phyloP scores from a whole-genome alignment of 2,329 filamentous ascomycete species.

The Penicillium sp. region DNA sequence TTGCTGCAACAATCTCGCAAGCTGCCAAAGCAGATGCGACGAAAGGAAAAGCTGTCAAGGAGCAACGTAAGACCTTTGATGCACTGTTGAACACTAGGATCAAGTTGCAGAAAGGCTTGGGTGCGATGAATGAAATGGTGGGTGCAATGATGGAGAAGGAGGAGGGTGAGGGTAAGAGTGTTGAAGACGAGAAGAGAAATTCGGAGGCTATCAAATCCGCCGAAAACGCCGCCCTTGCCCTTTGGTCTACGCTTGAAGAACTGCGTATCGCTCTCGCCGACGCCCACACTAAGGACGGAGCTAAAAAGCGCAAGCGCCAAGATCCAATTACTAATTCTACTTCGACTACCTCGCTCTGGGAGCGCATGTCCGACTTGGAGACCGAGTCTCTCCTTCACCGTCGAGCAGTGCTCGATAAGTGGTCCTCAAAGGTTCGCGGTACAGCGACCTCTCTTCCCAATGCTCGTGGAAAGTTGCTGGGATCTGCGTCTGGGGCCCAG shows the following conservation, averaged over 20 bases:
- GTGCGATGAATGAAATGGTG: conserved; percentile 76
- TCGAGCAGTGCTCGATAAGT: conserved; percentile 79
- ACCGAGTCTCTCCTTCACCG: conserved; percentile 62
- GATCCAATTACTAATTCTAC: conserved; percentile 56
- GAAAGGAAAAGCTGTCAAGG: conserved; percentile 84
- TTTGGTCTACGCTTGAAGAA: conserved; percentile 72
- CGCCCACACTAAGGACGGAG: conserved; percentile 37
- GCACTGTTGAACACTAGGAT: conserved; percentile 87
- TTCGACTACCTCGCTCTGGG: conserved; percentile 70
- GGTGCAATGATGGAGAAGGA: conserved; percentile 46
- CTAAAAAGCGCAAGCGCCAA: conserved; percentile 53
- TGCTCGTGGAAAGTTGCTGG: conserved; percentile 63
- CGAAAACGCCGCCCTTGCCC: conserved; percentile 79
- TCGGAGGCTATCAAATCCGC: conserved; percentile 69
- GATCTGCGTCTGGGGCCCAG: conserved; percentile 58
- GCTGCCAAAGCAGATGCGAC: conserved; percentile 75
- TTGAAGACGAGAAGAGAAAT: conserved; percentile 23
- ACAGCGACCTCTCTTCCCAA: conserved; percentile 56
- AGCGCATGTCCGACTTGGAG: conserved; percentile 70
- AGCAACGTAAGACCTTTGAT: conserved; percentile 85
- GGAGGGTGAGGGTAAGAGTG: background rate
- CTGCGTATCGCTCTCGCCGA: conserved; percentile 46
- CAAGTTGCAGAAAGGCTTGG: conserved; percentile 86
- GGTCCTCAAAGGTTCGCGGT: conserved; percentile 77
- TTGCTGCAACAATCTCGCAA: conserved; percentile 66